Evolutionary conservation across 805 yeast species (phyloP).

Genomic region (Nematodospora valgi): DNA sequence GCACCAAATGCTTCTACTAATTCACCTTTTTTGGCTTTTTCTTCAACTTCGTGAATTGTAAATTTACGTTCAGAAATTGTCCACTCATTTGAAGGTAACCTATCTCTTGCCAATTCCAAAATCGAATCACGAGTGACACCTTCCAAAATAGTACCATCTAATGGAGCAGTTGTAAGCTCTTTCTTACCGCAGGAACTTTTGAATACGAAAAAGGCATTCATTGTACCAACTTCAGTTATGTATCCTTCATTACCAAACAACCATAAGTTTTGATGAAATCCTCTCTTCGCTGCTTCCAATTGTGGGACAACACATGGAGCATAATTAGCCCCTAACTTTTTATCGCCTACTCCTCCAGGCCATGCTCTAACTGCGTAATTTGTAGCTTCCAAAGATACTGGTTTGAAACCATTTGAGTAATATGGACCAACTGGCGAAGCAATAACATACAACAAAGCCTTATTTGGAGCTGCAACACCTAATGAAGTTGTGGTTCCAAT

Average conservation of each 20-base stretch:
- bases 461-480: slow-evolving; percentile 82
- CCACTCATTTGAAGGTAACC: slow-evolving; percentile 78
- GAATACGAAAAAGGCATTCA: slow-evolving; percentile 91
- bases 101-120: slow-evolving; percentile 70
- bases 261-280: slow-evolving; percentile 96
- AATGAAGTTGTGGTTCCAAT: slow-evolving; percentile 88
- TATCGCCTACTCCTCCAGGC: slow-evolving; percentile 99
- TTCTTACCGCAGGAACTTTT: slow-evolving; percentile 62
- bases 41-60: slow-evolving; percentile 76
- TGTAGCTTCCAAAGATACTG: slow-evolving; percentile 90
- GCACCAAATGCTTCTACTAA: slow-evolving; percentile 94
- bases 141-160: slow-evolving; percentile 94
- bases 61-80: slow-evolving; percentile 75
- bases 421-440: slow-evolving; percentile 98
- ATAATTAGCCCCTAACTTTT: slow-evolving; percentile 94
- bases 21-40: slow-evolving; percentile 73
- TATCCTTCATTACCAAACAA: slow-evolving; percentile 82
- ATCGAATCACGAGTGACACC: slow-evolving; percentile 96
- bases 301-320: slow-evolving; percentile 95
- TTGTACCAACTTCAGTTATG: slow-evolving; percentile 96
- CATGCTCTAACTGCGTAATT: slow-evolving; percentile 96
- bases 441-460: slow-evolving; percentile 80
- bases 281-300: slow-evolving; percentile 83
- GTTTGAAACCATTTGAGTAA: slow-evolving; percentile 87
- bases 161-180: slow-evolving; percentile 92